Conservation (phyloP, 2,329 filamentous ascomycete genomes). For the Pseudogymnoascus sp. region DNA sequence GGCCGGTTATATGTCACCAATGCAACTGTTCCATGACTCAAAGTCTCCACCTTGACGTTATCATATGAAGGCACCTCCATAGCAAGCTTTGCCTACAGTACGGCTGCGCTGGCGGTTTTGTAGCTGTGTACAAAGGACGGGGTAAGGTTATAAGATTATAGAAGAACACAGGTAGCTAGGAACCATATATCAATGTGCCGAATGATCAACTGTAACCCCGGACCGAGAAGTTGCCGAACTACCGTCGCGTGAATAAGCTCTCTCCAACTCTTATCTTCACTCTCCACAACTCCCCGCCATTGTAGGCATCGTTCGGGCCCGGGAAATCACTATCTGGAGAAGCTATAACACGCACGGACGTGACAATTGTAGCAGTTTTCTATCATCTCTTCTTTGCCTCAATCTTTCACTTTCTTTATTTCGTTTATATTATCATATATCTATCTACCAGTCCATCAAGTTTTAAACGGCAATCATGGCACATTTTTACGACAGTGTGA, state of each 20-base stretch:
- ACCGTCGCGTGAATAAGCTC: neutral
- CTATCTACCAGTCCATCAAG: neutral
- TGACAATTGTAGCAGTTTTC: neutral
- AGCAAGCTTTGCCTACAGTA: neutral
- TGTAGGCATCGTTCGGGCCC: neutral
- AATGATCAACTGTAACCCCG: neutral
- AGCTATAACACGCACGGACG: neutral
- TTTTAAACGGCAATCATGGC: neutral
- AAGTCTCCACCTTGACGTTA: neutral
- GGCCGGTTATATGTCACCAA: slow-evolving; percentile 20
- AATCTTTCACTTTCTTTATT: neutral
- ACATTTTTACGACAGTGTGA: neutral
- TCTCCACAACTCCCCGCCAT: neutral
- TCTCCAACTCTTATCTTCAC: neutral
- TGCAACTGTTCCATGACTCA: slow-evolving; percentile 9
- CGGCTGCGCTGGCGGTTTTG: neutral
- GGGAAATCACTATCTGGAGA: neutral
- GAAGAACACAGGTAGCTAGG: neutral
- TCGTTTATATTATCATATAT: neutral
- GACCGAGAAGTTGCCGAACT: neutral
- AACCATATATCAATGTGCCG: neutral
- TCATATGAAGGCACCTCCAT: neutral
- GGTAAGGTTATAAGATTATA: neutral
- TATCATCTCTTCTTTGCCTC: neutral
- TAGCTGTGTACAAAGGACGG: neutral